Conservation (phyloP, 305 asterid species). For the Fraxinus angustifolia region DNA sequence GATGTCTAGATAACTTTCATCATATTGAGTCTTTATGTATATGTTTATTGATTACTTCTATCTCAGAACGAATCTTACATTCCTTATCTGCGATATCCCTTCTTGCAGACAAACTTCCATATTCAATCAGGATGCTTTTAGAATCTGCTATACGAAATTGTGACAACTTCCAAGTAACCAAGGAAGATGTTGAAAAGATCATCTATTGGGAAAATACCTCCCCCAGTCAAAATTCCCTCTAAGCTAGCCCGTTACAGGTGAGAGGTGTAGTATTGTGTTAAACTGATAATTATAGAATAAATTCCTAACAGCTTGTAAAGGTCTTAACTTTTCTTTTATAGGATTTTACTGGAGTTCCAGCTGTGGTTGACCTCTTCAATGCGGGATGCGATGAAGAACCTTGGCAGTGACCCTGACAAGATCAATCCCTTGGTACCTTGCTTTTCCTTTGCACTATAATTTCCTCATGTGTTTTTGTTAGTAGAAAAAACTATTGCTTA, state of each 20-base stretch:
- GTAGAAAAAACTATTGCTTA: neutral
- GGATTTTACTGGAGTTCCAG: conserved; percentile 95
- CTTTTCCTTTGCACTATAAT: neutral
- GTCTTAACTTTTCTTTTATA: conserved; percentile 13
- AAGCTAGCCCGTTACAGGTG: conserved; percentile 88
- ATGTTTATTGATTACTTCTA: neutral
- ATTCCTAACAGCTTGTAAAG: conserved; percentile 1
- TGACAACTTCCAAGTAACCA: conserved; percentile 72
- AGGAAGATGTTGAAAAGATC: conserved; percentile 78
- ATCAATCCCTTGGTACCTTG: conserved; percentile 70
- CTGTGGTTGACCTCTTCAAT: conserved; percentile 87
- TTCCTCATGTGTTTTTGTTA: neutral
- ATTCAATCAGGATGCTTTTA: conserved; percentile 61
- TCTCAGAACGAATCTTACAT: neutral
- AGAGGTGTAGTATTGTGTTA: conserved; percentile 8
- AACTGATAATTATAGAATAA: neutral
- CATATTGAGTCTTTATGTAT: neutral
- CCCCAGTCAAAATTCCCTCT: conserved; percentile 80
- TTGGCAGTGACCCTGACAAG: conserved; percentile 65
- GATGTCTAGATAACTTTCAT: neutral
- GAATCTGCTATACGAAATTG: conserved; percentile 80
- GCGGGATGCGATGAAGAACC: conserved; percentile 83
- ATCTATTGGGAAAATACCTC: conserved; percentile 74
- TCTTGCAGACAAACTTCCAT: conserved; percentile 65
- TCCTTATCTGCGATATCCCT: conserved; percentile 1